phyloP scores from a whole-genome alignment of 192 early-diverging fungal genomes.

The Dissophora globulifera region DNA sequence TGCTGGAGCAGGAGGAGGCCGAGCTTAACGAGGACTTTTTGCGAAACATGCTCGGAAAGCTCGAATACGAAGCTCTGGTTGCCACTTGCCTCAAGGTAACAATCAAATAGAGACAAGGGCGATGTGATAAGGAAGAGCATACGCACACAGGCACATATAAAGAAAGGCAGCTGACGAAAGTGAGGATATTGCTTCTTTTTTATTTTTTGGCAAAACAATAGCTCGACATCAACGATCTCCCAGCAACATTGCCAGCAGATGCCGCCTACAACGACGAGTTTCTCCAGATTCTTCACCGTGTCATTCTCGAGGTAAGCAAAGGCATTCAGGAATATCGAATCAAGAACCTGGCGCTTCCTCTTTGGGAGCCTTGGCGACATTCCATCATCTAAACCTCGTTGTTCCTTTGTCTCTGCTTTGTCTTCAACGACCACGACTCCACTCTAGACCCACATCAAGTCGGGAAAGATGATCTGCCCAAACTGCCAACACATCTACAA shows the following conservation, averaged over 20 bases:
- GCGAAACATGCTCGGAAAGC: slow-evolving; percentile 78
- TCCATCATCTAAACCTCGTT: background rate
- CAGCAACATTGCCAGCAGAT: slow-evolving; percentile 68
- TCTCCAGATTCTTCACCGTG: slow-evolving; percentile 78
- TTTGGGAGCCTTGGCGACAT: too few species aligned
- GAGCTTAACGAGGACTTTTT: slow-evolving; percentile 90
- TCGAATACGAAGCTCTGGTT: slow-evolving; percentile 81
- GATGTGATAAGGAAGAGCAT: too few species aligned
- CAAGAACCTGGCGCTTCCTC: too few species aligned
- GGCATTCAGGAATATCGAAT: slow-evolving; percentile 1
- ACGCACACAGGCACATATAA: too few species aligned
- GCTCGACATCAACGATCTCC: slow-evolving; percentile 77
- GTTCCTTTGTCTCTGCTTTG: background rate
- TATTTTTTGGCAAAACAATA: slow-evolving; percentile 49
- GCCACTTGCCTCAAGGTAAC: slow-evolving; percentile 72
- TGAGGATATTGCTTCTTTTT: background rate
- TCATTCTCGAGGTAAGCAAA: slow-evolving; percentile 79
- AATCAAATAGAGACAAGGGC: too few species aligned
- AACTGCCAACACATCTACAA: slow-evolving; percentile 91
- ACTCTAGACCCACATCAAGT: slow-evolving; percentile 79
- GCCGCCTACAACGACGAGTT: slow-evolving; percentile 71
- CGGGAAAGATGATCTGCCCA: slow-evolving; percentile 92
- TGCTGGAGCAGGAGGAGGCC: slow-evolving; percentile 87
- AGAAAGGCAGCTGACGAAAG: background rate
- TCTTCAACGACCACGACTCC: too few species aligned